A percentile compares a stretch with the other conserved stretches of the same genome.
Conservation (phyloP, 495 filamentous ascomycete species). For the Penicillium robsamsonii region DNA sequence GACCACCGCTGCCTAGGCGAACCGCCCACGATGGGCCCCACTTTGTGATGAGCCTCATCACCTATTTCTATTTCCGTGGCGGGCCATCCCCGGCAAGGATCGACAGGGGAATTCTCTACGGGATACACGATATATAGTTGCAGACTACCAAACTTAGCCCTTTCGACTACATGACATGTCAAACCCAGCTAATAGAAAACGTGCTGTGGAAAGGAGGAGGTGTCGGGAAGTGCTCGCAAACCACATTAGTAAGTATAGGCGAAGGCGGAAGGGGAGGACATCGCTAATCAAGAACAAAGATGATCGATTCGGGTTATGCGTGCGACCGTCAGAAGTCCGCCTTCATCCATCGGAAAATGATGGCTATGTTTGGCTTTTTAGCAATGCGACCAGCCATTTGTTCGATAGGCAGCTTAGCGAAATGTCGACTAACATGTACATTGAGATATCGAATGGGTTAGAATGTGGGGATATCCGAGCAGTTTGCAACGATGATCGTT, state of each 20-base stretch:
- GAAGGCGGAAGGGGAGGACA: neutral
- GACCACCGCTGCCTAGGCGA: neutral
- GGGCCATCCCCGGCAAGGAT: neutral
- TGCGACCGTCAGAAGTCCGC: conserved; percentile 3
- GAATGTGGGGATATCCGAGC: neutral
- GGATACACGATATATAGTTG: neutral
- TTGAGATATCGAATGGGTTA: conserved; percentile 1
- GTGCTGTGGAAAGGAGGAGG: neutral
- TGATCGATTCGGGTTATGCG: neutral
- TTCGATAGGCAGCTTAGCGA: conserved; percentile 7
- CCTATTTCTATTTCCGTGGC: conserved; percentile 1
- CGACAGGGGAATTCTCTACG: neutral
- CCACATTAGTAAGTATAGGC: neutral
- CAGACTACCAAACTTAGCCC: neutral
- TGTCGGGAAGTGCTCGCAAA: conserved; percentile 1
- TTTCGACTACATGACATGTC: neutral
- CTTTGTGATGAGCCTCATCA: conserved; percentile 1
- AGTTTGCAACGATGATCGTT: neutral
- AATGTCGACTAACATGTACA: conserved; percentile 7
- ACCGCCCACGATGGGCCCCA: conserved; percentile 1
- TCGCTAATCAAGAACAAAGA: conserved; percentile 2
- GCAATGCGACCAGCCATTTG: neutral
- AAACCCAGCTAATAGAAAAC: conserved; percentile 2
- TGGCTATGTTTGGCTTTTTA: conserved; percentile 2
- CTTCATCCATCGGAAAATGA: conserved; percentile 5